A percentile compares a stretch with the other conserved stretches of the same genome.
Evolutionary conservation across 202 grass and related monocot genomes (phyloP).

Genomic region (Musa balbisiana): DNA sequence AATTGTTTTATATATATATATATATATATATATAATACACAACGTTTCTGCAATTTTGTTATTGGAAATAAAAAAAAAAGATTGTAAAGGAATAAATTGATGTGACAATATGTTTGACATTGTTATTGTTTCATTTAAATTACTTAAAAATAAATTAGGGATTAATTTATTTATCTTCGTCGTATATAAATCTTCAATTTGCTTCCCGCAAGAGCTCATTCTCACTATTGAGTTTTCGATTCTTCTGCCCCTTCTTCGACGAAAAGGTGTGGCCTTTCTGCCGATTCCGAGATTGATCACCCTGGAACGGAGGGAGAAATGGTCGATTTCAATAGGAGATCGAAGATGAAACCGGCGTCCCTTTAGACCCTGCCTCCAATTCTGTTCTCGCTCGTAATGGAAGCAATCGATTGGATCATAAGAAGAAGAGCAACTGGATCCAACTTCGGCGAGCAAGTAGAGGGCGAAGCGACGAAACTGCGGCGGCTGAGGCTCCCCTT

Average conservation of each 20-base stretch:
- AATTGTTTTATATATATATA: background rate
- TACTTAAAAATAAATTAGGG: background rate
- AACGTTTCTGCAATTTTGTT: no score
- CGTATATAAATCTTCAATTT: background rate
- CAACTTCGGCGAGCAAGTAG: slow-evolving; percentile 25
- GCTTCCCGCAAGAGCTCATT: background rate
- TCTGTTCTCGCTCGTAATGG: slow-evolving; percentile 38
- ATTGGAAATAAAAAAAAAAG: no score
- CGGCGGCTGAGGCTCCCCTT: slow-evolving; percentile 42
- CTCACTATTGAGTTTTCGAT: background rate
- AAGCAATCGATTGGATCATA: slow-evolving; percentile 25
- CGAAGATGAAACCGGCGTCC: slow-evolving; percentile 51
- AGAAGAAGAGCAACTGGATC: slow-evolving; percentile 22
- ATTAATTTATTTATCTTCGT: background rate
- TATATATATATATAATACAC: no score
- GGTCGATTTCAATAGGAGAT: slow-evolving; percentile 14
- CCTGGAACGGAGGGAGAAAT: background rate
- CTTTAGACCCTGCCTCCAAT: slow-evolving; percentile 12
- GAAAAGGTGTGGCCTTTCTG: background rate
- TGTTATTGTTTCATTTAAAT: background rate
- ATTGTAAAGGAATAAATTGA: no score
- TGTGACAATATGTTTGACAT: background rate
- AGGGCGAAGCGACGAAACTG: slow-evolving; percentile 46
- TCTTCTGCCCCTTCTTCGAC: background rate
- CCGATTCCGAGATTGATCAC: background rate